Evolutionary conservation across 371 early-diverging fungal species (phyloP).

Genomic region (Globomyces sp.): DNA sequence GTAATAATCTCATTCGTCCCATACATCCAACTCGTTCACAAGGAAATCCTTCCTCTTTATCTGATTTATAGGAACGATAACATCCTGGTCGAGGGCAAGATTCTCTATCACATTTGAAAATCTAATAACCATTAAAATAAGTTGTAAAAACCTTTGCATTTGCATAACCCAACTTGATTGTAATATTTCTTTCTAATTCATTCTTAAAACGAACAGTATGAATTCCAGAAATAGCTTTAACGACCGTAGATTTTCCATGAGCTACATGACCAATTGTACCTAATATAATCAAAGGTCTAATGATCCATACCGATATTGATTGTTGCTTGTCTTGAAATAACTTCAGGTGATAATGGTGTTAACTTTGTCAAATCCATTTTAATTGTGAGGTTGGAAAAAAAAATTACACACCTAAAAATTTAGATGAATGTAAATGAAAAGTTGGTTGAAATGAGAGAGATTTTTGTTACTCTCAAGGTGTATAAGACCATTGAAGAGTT

Average conservation of each 20-base stretch:
- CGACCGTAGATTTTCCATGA: slow-evolving; percentile 99
- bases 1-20: slow-evolving; percentile 81
- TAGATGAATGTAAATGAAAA: too few relatives aligned
- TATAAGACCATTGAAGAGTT: too few relatives aligned
- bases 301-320: slow-evolving; percentile 90
- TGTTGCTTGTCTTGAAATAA: slow-evolving; percentile 96
- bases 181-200: slow-evolving; percentile 99
- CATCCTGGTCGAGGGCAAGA: slow-evolving; percentile 96
- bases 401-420: too few relatives aligned
- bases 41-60: slow-evolving; percentile 83
- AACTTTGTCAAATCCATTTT: slow-evolving; percentile 41
- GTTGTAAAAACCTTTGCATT: slow-evolving; percentile 91
- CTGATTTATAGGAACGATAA: slow-evolving; percentile 85
- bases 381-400: too few relatives aligned
- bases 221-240: slow-evolving; percentile 99
- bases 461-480: too few relatives aligned
- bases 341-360: slow-evolving; percentile 83
- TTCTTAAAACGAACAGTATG: slow-evolving; percentile 99
- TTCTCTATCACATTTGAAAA: slow-evolving; percentile 92
- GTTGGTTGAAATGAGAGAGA: too few relatives aligned
- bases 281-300: slow-evolving; percentile 21
- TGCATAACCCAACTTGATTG: slow-evolving; percentile 99
- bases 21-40: slow-evolving; percentile 92
- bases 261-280: slow-evolving; percentile 99
- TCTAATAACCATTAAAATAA: slow-evolving; percentile 45